These are phyloP conservation scores for Spathaspora girioi DNA, from an alignment of 805 yeast genomes.

Conservation along the genomic window DNA sequence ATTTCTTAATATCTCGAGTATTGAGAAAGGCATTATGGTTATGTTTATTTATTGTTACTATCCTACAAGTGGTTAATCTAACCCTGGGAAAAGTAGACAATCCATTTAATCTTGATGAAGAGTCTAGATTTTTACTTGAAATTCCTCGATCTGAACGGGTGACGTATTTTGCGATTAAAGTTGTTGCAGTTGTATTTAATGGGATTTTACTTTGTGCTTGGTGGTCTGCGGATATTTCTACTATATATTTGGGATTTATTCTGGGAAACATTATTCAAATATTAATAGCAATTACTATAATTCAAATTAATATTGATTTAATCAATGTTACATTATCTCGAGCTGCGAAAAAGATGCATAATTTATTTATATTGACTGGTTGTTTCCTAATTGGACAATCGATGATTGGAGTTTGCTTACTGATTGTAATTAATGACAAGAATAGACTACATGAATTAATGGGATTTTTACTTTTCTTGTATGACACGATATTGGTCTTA, in stretches of 20 bases:
- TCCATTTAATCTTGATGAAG: background rate
- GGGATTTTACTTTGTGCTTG: conserved; percentile 7
- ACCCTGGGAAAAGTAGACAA: conserved; percentile 3
- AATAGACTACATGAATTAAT: conserved; percentile 11
- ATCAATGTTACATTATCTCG: conserved; percentile 3
- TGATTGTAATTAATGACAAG: conserved; percentile 7
- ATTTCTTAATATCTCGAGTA: conserved; percentile 1
- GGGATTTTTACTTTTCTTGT: conserved; percentile 8
- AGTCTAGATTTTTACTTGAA: background rate
- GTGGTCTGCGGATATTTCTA: conserved; percentile 8
- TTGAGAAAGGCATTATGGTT: conserved; percentile 3
- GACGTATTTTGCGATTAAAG: conserved; percentile 3
- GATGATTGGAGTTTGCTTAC: conserved; percentile 8
- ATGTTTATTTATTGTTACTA: conserved; percentile 3
- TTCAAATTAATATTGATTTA: conserved; percentile 8
- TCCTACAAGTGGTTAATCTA: conserved; percentile 5
- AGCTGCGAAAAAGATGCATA: conserved; percentile 8
- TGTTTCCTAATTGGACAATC: conserved; percentile 9
- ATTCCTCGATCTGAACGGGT: background rate
- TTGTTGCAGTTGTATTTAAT: conserved; percentile 3
- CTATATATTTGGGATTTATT: conserved; percentile 5
- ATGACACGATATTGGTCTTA: conserved; percentile 1
- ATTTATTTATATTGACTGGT: conserved; percentile 7
- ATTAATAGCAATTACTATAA: conserved; percentile 6
- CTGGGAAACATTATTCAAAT: conserved; percentile 4